Evolutionary conservation across 148 eudicot species (phyloP).

Genomic region (Rheum nobile): DNA sequence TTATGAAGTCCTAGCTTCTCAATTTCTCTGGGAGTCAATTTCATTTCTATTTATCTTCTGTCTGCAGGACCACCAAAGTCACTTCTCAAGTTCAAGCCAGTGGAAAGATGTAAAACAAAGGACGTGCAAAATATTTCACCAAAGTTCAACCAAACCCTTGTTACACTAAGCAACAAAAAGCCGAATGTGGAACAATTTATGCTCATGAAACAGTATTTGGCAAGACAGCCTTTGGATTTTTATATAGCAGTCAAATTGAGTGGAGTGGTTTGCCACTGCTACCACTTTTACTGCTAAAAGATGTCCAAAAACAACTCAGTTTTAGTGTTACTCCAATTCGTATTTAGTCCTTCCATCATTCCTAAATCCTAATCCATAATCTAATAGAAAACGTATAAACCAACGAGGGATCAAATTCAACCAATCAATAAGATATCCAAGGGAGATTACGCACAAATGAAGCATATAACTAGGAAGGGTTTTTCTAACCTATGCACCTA

Average conservation of each 20-base stretch:
- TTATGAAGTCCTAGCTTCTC: slow-evolving; percentile 84
- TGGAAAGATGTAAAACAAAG: background rate
- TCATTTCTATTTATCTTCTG: slow-evolving; percentile 36
- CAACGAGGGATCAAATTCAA: background rate
- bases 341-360: too few species aligned
- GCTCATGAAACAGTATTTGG: too few species aligned
- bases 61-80: background rate
- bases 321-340: too few species aligned
- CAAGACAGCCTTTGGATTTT: background rate
- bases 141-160: background rate
- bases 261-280: too few species aligned
- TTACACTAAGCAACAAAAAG: background rate
- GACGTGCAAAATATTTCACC: background rate
- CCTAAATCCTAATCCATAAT: background rate
- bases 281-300: background rate
- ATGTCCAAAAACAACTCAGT: background rate
- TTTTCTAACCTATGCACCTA: too few species aligned
- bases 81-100: background rate
- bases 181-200: background rate
- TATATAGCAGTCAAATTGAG: too few species aligned
- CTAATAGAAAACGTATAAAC: too few species aligned
- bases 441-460: background rate
- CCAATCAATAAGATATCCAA: background rate
- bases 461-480: background rate
- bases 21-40: slow-evolving; percentile 66